Evolutionary conservation across 1,284 basidiomycete genomes (phyloP).

Genomic region (Lentinus polychrous): DNA sequence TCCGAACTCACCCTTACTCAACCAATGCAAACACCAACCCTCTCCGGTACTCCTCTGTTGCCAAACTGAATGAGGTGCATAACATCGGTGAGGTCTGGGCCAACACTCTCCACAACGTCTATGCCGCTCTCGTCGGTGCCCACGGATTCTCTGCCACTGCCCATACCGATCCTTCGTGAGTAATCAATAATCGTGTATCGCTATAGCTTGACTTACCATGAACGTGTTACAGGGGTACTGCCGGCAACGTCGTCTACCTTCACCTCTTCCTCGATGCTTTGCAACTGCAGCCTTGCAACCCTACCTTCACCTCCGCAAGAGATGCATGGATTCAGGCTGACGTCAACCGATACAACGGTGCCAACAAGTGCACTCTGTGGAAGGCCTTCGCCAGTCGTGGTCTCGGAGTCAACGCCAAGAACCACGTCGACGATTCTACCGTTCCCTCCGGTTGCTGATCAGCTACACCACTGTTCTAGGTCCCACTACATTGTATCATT

Average conservation of each 20-base stretch:
- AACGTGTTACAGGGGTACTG: slow-evolving; percentile 21
- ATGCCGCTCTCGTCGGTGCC: slow-evolving; percentile 34
- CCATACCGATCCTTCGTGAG: slow-evolving; percentile 29
- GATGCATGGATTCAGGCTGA: slow-evolving; percentile 30
- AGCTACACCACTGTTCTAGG: not conserved
- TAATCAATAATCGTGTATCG: not conserved
- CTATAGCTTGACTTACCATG: not conserved
- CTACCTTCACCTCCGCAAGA: slow-evolving; percentile 20
- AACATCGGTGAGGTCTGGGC: slow-evolving; percentile 36
- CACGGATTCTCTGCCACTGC: slow-evolving; percentile 35
- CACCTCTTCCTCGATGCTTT: slow-evolving; percentile 44
- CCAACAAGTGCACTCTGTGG: slow-evolving; percentile 30
- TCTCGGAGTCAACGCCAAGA: slow-evolving; percentile 25
- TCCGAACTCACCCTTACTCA: slow-evolving; percentile 35
- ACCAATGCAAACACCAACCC: slow-evolving; percentile 21
- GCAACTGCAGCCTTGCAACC: slow-evolving; percentile 32
- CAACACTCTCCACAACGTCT: slow-evolving; percentile 45
- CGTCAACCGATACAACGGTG: slow-evolving; percentile 27
- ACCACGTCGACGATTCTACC: slow-evolving; percentile 14
- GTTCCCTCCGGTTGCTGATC: slow-evolving; percentile 10
- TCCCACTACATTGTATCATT: not conserved
- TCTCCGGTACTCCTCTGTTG: slow-evolving; percentile 29
- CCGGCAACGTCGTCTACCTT: slow-evolving; percentile 41
- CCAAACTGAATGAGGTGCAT: slow-evolving; percentile 32
- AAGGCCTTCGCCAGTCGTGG: slow-evolving; percentile 31